phyloP scores from a whole-genome alignment of 768 basidiomycete genomes.

The Kwoniella botswanensis region DNA sequence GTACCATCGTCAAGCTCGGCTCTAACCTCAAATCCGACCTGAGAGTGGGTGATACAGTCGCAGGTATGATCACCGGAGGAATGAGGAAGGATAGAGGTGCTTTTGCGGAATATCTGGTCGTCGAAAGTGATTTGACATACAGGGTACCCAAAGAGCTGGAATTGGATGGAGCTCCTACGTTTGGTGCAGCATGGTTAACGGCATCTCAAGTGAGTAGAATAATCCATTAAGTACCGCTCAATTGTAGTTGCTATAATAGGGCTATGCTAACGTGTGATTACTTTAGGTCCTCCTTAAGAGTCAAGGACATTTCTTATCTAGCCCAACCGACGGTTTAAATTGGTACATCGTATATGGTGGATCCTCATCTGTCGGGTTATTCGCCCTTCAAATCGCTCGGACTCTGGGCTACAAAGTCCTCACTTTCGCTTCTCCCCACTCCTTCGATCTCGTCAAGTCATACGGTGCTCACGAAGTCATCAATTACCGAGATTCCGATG shows the following conservation, averaged over 20 bases:
- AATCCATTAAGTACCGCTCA: not conserved
- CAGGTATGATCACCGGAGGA: constrained; percentile 45
- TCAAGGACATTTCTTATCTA: constrained; percentile 12
- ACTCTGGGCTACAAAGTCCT: constrained; percentile 54
- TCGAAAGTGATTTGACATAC: constrained; percentile 30
- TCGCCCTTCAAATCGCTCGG: constrained; percentile 50
- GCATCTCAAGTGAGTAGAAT: constrained; percentile 35
- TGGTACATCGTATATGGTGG: constrained; percentile 54
- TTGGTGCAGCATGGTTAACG: constrained; percentile 44
- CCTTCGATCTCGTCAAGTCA: constrained; percentile 58
- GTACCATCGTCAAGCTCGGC: constrained; percentile 37
- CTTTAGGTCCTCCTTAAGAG: constrained; percentile 4
- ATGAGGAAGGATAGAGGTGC: constrained; percentile 35
- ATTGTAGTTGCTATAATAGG: not conserved
- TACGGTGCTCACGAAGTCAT: constrained; percentile 60
- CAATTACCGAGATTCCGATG: constrained; percentile 58
- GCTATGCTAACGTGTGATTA: not conserved
- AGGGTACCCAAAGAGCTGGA: constrained; percentile 37
- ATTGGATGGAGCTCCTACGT: constrained; percentile 35
- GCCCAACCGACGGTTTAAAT: not conserved
- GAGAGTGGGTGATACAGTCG: constrained; percentile 41
- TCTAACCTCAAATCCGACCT: constrained; percentile 11
- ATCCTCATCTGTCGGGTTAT: constrained; percentile 59
- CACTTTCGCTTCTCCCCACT: constrained; percentile 58
- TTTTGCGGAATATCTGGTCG: constrained; percentile 41